A percentile compares a stretch with the other conserved stretches of the same genome.
Conservation (phyloP, 768 basidiomycete species). For the Crassisporium funariophilum region DNA sequence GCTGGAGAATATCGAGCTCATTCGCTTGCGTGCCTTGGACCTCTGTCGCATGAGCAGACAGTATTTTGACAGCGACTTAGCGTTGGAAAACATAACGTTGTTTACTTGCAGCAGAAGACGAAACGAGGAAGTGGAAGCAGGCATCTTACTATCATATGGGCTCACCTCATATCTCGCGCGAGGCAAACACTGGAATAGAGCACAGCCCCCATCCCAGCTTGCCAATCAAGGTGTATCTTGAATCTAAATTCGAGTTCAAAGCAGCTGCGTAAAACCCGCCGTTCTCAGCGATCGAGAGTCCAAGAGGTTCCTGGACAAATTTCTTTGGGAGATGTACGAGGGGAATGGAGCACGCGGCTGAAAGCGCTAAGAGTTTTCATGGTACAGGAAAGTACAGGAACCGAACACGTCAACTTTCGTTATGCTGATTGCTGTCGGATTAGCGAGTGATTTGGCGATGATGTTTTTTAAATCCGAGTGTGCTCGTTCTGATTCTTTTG, state of each 20-base stretch:
- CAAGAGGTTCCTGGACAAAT: conserved; percentile 19
- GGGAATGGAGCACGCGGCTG: conserved; percentile 1
- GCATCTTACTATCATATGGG: conserved; percentile 2
- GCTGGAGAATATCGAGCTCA: conserved; percentile 16
- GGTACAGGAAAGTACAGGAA: neutral
- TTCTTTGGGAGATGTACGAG: conserved; percentile 5
- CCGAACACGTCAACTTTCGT: neutral
- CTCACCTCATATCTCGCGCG: conserved; percentile 37
- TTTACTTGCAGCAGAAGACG: conserved; percentile 13
- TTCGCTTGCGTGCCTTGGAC: conserved; percentile 12
- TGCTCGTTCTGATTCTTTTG: no score
- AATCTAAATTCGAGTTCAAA: conserved; percentile 5
- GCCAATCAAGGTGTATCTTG: conserved; percentile 50
- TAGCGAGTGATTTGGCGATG: no score
- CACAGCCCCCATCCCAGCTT: conserved; percentile 56
- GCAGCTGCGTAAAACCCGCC: conserved; percentile 17
- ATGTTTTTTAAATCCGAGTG: no score
- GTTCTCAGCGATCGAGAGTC: conserved; percentile 13
- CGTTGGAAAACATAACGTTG: conserved; percentile 36
- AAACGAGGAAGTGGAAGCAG: neutral
- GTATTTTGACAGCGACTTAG: conserved; percentile 29
- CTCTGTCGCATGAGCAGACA: conserved; percentile 42
- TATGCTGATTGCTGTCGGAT: no score
- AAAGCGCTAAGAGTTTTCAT: neutral
- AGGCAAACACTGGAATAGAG: conserved; percentile 53